These are phyloP conservation scores for Globisporangium cederbergense DNA, from an alignment of 352 stramenopile species.

Conservation along the genomic window DNA sequence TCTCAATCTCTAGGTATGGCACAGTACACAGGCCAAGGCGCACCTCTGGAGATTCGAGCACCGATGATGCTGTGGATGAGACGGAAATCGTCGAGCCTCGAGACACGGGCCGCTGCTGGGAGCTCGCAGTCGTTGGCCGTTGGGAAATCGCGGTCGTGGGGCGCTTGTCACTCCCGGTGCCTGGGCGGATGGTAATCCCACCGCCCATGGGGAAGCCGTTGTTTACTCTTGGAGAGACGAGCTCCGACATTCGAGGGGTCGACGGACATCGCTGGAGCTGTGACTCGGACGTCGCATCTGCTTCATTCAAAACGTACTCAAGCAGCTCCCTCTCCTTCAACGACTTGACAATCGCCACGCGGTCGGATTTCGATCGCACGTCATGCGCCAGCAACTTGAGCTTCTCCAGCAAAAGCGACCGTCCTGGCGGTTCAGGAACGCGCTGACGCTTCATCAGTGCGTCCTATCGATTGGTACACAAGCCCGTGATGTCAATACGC, in stretches of 20 bases:
- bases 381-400: conserved; percentile 62
- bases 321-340: conserved; percentile 56
- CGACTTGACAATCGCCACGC: conserved; percentile 19
- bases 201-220: background rate
- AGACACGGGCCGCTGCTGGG: conserved; percentile 46
- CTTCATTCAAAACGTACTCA: conserved; percentile 47
- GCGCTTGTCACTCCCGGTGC: conserved; percentile 38
- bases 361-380: conserved; percentile 16
- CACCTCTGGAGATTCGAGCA: conserved; percentile 60
- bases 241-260: conserved; percentile 50
- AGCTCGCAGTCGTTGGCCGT: conserved; percentile 46
- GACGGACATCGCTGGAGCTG: conserved; percentile 17
- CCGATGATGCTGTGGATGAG: conserved; percentile 44
- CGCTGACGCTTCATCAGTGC: conserved; percentile 42
- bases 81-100: conserved; percentile 62
- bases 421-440: conserved; percentile 59
- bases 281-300: conserved; percentile 16
- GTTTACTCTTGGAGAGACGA: conserved; percentile 16
- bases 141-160: conserved; percentile 41
- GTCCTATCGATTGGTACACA: conserved; percentile 32
- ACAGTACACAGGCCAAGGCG: background rate
- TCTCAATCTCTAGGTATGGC: background rate
- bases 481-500: background rate
- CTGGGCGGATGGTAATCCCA: conserved; percentile 37
- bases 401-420: conserved; percentile 66